Conservation (phyloP, 345 rosid genomes). For the Linum usitatissimum region DNA sequence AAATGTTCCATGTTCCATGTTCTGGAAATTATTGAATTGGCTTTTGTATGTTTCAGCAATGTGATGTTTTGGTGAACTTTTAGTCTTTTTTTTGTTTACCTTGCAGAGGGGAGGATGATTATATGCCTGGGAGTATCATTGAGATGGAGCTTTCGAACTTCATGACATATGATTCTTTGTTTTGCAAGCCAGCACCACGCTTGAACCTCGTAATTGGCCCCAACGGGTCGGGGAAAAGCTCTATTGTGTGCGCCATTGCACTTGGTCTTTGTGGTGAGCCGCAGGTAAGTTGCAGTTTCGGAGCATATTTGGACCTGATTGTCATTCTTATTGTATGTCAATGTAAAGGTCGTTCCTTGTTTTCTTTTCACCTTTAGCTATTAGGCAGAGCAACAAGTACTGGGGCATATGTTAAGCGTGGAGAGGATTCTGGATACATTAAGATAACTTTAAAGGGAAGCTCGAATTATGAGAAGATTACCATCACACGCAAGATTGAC, state of each 20-base stretch:
- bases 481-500: conserved; percentile 61
- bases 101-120: conserved; percentile 82
- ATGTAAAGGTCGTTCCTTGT: neutral
- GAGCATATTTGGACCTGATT: conserved; percentile 6
- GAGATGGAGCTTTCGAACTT: conserved; percentile 82
- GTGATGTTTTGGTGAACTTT: no score
- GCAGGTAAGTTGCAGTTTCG: conserved; percentile 38
- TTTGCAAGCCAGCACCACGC: conserved; percentile 78
- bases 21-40: no score
- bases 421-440: conserved; percentile 63
- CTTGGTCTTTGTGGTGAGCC: conserved; percentile 93
- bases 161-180: conserved; percentile 72
- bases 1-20: no score
- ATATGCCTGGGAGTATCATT: conserved; percentile 69
- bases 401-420: conserved; percentile 91
- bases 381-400: conserved; percentile 82
- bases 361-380: conserved; percentile 33
- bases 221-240: conserved; percentile 93
- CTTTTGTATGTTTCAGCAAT: neutral
- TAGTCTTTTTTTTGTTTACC: neutral
- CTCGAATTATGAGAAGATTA: conserved; percentile 36
- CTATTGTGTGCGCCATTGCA: conserved; percentile 94
- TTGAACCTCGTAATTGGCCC: conserved; percentile 93
- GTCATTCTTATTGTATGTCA: neutral
- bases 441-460: conserved; percentile 71